These are phyloP conservation scores for Fusarium floridanum DNA, from an alignment of 2,329 filamentous ascomycete genomes.

Conservation along the genomic window DNA sequence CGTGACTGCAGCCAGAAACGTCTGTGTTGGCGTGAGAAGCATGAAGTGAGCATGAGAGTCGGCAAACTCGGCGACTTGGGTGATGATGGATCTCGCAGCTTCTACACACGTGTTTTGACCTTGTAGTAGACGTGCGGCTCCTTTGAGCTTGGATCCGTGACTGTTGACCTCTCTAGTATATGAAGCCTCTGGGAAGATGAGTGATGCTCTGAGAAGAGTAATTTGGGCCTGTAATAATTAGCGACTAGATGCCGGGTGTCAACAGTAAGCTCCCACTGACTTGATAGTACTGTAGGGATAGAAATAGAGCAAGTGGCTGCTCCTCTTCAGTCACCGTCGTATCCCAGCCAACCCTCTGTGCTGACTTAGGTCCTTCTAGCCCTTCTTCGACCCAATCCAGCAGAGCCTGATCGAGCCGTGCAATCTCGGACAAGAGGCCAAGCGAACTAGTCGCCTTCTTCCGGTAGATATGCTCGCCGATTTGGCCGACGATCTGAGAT, in stretches of 20 bases:
- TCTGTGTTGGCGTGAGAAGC: constrained; percentile 33
- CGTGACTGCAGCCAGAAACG: constrained; percentile 32
- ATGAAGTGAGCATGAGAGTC: constrained; percentile 27
- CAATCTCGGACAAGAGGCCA: constrained; percentile 28
- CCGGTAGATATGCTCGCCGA: constrained; percentile 39
- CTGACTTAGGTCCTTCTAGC: constrained; percentile 21
- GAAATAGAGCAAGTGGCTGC: constrained; percentile 21
- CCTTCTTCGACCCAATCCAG: constrained; percentile 33
- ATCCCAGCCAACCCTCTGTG: neutral
- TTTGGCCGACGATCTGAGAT: constrained; percentile 31
- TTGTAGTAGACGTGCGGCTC: constrained; percentile 27
- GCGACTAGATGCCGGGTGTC: no score
- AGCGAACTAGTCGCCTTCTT: constrained; percentile 26
- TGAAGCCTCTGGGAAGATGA: constrained; percentile 36
- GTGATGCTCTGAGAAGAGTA: constrained; percentile 33
- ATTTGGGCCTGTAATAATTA: constrained; percentile 17
- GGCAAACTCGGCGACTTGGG: constrained; percentile 36
- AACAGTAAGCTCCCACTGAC: neutral
- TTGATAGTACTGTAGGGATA: constrained; percentile 38
- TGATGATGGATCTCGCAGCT: constrained; percentile 38
- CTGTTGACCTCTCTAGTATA: constrained; percentile 30
- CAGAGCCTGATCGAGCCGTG: constrained; percentile 31
- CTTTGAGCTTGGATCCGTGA: constrained; percentile 28
- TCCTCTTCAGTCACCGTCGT: constrained; percentile 6
- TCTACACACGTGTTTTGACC: constrained; percentile 38